Evolutionary conservation across 177 flowering plant genomes (phyloP).

Genomic region (Vitis hybrid): DNA sequence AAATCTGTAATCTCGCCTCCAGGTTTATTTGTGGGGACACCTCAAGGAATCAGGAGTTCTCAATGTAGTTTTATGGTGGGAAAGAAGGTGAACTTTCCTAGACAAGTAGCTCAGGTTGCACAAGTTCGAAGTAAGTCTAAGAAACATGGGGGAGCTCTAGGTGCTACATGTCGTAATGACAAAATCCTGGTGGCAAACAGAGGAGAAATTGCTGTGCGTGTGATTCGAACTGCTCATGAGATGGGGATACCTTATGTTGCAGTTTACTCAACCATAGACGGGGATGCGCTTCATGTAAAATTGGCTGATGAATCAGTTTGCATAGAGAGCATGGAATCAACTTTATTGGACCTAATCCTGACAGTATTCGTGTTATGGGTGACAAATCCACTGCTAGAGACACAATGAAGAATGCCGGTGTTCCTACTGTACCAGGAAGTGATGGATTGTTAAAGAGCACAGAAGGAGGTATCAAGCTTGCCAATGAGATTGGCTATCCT

Average conservation of each 20-base stretch:
- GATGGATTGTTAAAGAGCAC: conserved; percentile 91
- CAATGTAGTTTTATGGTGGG: too few species aligned
- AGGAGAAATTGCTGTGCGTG: conserved; percentile 98
- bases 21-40: too few species aligned
- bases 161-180: conserved; percentile 59
- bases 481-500: conserved; percentile 86
- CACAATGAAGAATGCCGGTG: conserved; percentile 98
- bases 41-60: too few species aligned
- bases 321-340: conserved; percentile 93
- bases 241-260: conserved; percentile 98
- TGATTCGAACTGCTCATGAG: conserved; percentile 97
- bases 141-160: conserved; percentile 65
- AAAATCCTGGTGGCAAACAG: conserved; percentile 95
- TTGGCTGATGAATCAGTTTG: conserved; percentile 97
- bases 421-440: conserved; percentile 99
- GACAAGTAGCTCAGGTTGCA: too few species aligned
- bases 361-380: conserved; percentile 97
- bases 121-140: too few species aligned
- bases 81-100: too few species aligned
- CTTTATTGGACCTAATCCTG: conserved; percentile 97
- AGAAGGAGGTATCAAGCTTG: conserved; percentile 85
- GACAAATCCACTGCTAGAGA: conserved; percentile 98
- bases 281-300: conserved; percentile 96
- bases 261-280: conserved; percentile 94
- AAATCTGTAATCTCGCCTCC: too few species aligned